Evolutionary conservation across 2,329 filamentous ascomycete species (phyloP).

Genomic region (Colletotrichum brevisporum): DNA sequence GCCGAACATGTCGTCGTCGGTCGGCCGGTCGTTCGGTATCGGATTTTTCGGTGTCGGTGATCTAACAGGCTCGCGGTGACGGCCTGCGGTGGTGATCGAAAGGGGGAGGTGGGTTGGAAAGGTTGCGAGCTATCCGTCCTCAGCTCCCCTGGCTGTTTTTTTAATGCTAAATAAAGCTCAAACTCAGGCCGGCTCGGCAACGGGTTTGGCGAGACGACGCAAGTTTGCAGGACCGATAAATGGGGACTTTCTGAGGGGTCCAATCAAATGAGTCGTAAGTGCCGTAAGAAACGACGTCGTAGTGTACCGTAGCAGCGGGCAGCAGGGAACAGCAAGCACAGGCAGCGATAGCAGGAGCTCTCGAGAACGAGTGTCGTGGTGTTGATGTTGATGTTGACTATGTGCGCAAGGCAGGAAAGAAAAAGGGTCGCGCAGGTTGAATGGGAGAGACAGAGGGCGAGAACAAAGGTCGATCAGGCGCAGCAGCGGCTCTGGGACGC

Average conservation of each 20-base stretch:
- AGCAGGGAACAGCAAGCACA: no score
- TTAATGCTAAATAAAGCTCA: constrained; percentile 36
- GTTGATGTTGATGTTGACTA: constrained; percentile 3
- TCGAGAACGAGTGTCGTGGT: constrained; percentile 16
- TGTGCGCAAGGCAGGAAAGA: not conserved
- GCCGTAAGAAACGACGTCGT: constrained; percentile 8
- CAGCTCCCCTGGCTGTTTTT: constrained; percentile 39
- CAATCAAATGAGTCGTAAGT: constrained; percentile 26
- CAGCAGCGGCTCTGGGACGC: constrained; percentile 22
- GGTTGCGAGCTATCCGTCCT: constrained; percentile 34
- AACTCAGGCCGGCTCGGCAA: constrained; percentile 39
- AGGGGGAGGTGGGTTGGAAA: constrained; percentile 22
- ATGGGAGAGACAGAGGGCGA: not conserved
- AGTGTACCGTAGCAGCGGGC: no score
- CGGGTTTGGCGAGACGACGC: constrained; percentile 38
- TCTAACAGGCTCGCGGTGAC: not conserved
- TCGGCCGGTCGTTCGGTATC: constrained; percentile 13
- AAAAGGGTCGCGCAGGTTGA: not conserved
- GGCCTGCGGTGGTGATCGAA: constrained; percentile 25
- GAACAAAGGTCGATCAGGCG: constrained; percentile 22
- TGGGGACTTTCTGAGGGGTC: constrained; percentile 9
- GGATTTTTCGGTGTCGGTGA: not conserved
- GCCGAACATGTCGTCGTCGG: constrained; percentile 55
- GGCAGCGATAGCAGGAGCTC: not conserved
- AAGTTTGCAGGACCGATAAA: constrained; percentile 23